A percentile compares a stretch with the other conserved stretches of the same genome.
Evolutionary conservation across 1,284 basidiomycete species (phyloP).

Genomic region (Ustilago trichophora): DNA sequence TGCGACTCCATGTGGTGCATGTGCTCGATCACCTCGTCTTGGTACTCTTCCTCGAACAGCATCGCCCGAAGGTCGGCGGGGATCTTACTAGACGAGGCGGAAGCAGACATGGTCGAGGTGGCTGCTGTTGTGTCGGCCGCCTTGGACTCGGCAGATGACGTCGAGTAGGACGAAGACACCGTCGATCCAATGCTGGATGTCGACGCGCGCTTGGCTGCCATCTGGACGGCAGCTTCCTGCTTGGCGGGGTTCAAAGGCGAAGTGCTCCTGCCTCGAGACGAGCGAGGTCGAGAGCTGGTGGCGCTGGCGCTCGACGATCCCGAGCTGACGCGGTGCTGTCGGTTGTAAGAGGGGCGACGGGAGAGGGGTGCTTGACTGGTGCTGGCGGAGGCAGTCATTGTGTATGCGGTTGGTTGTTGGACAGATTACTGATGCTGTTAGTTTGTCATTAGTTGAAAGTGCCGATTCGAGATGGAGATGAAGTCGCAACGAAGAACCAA

Average conservation of each 20-base stretch:
- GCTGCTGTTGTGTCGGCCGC: conserved; percentile 41
- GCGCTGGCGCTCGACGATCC: conserved; percentile 33
- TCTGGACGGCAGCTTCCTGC: conserved; percentile 40
- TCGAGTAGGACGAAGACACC: conserved; percentile 25
- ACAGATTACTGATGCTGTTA: conserved; percentile 12
- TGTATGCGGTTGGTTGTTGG: conserved; percentile 1
- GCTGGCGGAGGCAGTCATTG: conserved; percentile 35
- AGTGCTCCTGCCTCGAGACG: conserved; percentile 34
- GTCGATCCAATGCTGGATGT: conserved; percentile 28
- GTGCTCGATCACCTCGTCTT: conserved; percentile 87
- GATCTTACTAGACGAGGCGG: conserved; percentile 21
- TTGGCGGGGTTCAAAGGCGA: conserved; percentile 38
- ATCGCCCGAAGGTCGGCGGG: conserved; percentile 37
- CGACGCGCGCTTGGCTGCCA: conserved; percentile 43
- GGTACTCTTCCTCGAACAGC: conserved; percentile 84
- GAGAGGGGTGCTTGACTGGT: conserved; percentile 18
- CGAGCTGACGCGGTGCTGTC: conserved; percentile 27
- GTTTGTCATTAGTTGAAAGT: conserved; percentile 7
- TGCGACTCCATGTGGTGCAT: conserved; percentile 95
- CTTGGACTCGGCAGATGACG: conserved; percentile 19
- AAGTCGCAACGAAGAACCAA: not conserved
- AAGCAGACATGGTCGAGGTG: conserved; percentile 28
- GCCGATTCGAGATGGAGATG: not conserved
- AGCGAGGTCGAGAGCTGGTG: conserved; percentile 29
- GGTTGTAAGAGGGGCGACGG: conserved; percentile 34